Conservation (phyloP, 2,329 filamentous ascomycete species). For the Beauveria varroae region DNA sequence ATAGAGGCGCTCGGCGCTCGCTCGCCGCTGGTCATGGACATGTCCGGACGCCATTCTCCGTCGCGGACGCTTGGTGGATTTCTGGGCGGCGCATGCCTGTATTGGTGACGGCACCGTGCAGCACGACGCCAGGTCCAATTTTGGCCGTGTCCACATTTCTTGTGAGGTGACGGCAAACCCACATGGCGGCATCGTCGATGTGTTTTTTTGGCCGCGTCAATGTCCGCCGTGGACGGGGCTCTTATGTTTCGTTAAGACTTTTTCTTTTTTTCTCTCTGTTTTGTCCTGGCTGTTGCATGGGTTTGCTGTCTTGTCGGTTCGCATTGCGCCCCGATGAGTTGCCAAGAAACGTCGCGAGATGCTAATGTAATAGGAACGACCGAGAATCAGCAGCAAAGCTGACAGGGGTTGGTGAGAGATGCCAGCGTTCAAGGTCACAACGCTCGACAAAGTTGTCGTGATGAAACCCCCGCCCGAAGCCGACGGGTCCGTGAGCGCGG, state of each 20-base stretch:
- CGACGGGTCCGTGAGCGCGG: background rate
- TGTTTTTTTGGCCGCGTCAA: background rate
- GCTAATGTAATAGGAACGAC: background rate
- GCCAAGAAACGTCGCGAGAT: background rate
- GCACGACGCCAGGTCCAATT: background rate
- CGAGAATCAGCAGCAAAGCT: background rate
- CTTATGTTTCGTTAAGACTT: background rate
- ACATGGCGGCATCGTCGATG: conserved; percentile 11
- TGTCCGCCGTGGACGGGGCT: background rate
- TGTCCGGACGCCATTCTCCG: conserved; percentile 4
- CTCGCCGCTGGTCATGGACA: too few relatives aligned
- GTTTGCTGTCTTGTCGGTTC: background rate
- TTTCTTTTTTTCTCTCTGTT: background rate
- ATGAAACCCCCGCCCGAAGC: background rate
- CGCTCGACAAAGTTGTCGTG: background rate
- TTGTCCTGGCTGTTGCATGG: background rate
- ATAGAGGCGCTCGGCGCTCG: background rate
- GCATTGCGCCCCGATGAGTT: background rate
- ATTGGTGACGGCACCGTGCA: background rate
- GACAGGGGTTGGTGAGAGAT: background rate
- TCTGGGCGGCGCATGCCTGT: background rate
- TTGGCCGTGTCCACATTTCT: conserved; percentile 6
- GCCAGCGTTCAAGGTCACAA: too few relatives aligned
- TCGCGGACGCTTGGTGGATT: background rate
- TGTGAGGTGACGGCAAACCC: background rate